phyloP scores from a whole-genome alignment of 345 rosid genomes.

The Lenwebbia sp. region DNA sequence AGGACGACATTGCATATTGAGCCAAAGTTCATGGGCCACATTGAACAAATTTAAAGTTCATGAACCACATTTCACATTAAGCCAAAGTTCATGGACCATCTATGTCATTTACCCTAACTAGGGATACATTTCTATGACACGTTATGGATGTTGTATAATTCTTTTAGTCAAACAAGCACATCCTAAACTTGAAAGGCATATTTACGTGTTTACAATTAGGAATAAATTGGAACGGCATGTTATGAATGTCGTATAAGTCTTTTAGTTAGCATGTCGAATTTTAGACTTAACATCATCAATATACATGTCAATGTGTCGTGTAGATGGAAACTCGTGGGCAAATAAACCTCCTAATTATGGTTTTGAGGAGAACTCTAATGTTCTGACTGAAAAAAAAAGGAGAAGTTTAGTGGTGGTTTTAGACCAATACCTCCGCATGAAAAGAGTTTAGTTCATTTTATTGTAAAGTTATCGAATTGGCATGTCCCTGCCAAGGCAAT shows the following conservation, averaged over 20 bases:
- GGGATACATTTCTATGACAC: background rate
- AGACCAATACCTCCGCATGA: background rate
- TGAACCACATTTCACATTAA: no score
- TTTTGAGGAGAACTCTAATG: background rate
- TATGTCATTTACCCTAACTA: background rate
- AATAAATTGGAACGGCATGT: background rate
- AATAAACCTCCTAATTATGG: background rate
- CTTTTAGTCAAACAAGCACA: background rate
- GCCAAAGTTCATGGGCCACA: no score
- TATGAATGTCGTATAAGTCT: background rate
- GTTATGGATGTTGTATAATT: background rate
- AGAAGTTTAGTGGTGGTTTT: background rate
- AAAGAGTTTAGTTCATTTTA: background rate
- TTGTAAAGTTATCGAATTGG: background rate
- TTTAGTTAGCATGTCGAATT: background rate
- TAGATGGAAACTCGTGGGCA: background rate
- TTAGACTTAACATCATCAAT: background rate
- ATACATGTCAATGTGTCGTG: background rate
- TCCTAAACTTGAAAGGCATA: no score
- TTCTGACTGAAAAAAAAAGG: background rate
- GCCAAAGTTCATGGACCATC: no score
- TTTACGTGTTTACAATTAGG: background rate
- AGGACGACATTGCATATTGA: no score
- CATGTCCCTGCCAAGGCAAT: no score
- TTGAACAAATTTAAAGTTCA: no score